Conservation (phyloP, 1,284 basidiomycete species). For the Boletus sp. region DNA sequence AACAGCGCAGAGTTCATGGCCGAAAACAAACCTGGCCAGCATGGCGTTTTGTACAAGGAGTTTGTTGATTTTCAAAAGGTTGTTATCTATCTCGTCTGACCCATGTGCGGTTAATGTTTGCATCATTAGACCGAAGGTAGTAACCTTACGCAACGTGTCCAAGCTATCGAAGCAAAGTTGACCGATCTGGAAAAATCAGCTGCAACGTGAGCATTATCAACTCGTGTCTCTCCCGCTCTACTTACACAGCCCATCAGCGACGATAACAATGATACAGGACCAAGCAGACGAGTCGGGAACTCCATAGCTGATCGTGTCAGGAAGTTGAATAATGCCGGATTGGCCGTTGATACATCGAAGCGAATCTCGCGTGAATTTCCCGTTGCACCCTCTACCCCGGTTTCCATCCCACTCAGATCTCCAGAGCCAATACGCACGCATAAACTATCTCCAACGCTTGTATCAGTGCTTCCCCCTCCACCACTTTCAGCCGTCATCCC, state of each 20-base stretch:
- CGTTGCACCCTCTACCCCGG: constrained; percentile 34
- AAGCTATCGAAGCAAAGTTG: constrained; percentile 55
- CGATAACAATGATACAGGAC: constrained; percentile 24
- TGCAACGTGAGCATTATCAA: constrained; percentile 38
- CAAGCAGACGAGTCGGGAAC: constrained; percentile 42
- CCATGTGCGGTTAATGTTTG: constrained; percentile 20
- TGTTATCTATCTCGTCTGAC: constrained; percentile 24
- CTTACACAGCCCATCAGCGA: constrained; percentile 18
- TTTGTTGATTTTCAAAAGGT: constrained; percentile 59
- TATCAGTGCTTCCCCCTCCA: constrained; percentile 15
- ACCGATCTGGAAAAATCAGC: constrained; percentile 50
- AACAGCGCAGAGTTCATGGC: constrained; percentile 54
- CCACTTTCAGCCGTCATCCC: constrained; percentile 21
- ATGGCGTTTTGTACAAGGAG: constrained; percentile 52
- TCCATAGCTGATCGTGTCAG: constrained; percentile 70
- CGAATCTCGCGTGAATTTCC: constrained; percentile 48
- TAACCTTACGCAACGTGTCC: constrained; percentile 46
- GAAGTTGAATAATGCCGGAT: constrained; percentile 63
- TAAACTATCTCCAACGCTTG: constrained; percentile 22
- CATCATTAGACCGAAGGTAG: constrained; percentile 44
- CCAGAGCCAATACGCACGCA: constrained; percentile 25
- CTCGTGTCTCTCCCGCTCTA: constrained; percentile 8
- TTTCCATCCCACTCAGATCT: constrained; percentile 34
- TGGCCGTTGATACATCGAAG: constrained; percentile 52
- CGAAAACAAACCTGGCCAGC: constrained; percentile 42